These are phyloP conservation scores for Diplodia scrobiculata DNA, from an alignment of 2,329 filamentous ascomycete species.

Conservation along the genomic window DNA sequence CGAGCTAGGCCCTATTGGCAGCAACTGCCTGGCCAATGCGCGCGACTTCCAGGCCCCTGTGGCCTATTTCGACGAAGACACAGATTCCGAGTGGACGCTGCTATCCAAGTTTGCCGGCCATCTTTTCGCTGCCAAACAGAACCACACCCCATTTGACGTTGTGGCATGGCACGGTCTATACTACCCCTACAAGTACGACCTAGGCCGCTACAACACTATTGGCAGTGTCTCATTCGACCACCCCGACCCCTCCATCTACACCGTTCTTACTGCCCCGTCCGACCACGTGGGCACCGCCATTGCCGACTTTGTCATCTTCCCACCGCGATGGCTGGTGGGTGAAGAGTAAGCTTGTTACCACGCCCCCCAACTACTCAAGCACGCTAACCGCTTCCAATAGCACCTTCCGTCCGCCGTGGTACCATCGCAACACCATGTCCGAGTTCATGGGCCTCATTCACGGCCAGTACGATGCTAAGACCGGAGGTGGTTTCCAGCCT, in stretches of 20 bases:
- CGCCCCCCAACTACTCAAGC: neutral
- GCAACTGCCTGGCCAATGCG: conserved; percentile 65
- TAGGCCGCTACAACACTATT: conserved; percentile 60
- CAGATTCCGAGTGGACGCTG: conserved; percentile 59
- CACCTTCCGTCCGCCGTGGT: conserved; percentile 72
- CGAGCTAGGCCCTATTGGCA: conserved; percentile 67
- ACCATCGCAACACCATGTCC: conserved; percentile 70
- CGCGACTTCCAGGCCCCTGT: conserved; percentile 67
- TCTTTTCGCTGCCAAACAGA: conserved; percentile 63
- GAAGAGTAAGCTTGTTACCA: conserved; percentile 51
- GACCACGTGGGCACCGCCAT: conserved; percentile 58
- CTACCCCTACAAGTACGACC: conserved; percentile 61
- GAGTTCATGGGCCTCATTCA: conserved; percentile 69
- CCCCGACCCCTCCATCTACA: conserved; percentile 67
- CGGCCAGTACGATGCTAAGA: conserved; percentile 64
- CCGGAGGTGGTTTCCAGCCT: conserved; percentile 61
- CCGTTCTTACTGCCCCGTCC: conserved; percentile 66
- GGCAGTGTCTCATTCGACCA: conserved; percentile 64
- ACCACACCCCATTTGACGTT: conserved; percentile 70
- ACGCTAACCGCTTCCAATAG: neutral
- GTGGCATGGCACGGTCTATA: conserved; percentile 74
- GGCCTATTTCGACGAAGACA: conserved; percentile 60
- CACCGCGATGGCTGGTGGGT: conserved; percentile 69
- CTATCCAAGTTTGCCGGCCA: conserved; percentile 64
- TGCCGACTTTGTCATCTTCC: conserved; percentile 73